Base-by-base conservation (phyloP, 495 filamentous ascomycete genomes). In the Hyaloscypha bicolor region DNA sequence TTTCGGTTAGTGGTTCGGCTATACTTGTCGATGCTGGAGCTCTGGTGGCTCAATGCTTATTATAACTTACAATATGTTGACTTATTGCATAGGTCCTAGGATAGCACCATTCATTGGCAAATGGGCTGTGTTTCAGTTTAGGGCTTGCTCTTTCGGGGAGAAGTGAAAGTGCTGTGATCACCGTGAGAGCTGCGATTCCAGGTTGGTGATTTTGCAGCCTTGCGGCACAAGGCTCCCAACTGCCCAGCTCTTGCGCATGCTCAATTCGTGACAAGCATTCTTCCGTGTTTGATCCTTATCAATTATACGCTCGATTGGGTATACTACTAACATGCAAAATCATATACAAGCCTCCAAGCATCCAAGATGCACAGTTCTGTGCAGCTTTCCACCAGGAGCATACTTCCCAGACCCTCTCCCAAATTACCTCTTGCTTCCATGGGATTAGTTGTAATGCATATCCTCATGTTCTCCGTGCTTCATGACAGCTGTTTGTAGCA, bases 271-370 rank as follows among this genome's bases (percentile, higher is more conserved):
- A 12, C 9, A 4, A 48, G 0, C 35, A 37, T 37, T 37, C 35
- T 48, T 48, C 42, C 42, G 42, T 48, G 16, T 48, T 48, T 12
- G 16, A 48, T 48, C 29, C 60, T 52, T 39, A 37, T 69, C 52
- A 61, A 69, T 72, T 70, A 70, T 32, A 52, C 63, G 64, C 67
- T 63, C 48, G n/a, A 60, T 63, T 69, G 71, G 71, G 71, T 73
- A 73, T 73, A 73, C 71, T 70, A 69, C 63, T 76, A 75, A 75
- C 72, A 72, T 74, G 70, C 73, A 72, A 76, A 74, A 67, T 76
- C 76, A 78, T 79, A 74, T 79, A 79, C 74, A 79, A 76, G 74
- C 35, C 37, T 22, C 30, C 58, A 59, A 53, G 67, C 63, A 72
- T 61, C 66, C 59, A 62, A 65, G 29, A 45, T 60, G 45, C 42